phyloP scores from a whole-genome alignment of 2,329 filamentous ascomycete species.

The Fusarium sp. region DNA sequence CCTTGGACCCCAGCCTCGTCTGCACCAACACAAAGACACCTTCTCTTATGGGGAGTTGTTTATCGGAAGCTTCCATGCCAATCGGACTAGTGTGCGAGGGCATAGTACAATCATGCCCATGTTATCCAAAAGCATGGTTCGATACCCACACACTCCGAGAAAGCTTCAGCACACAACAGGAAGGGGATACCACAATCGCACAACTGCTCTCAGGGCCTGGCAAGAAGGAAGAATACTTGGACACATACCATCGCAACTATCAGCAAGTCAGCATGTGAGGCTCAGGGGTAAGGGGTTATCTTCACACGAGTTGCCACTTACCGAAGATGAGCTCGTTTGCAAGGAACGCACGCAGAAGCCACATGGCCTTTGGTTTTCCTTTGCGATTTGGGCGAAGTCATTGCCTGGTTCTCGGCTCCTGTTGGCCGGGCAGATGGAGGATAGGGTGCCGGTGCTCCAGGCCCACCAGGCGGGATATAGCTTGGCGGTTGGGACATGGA shows the following conservation, averaged over 20 bases:
- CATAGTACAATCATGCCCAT: not conserved
- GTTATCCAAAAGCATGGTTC: not conserved
- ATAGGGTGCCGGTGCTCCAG: conserved; percentile 35
- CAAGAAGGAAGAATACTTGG: conserved; percentile 1
- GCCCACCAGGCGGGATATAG: conserved; percentile 36
- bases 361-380: conserved; percentile 81
- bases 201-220: not conserved
- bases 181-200: not conserved
- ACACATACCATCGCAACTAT: conserved; percentile 70
- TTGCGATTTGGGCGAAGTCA: conserved; percentile 66
- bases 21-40: not conserved
- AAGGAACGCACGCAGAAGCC: conserved; percentile 83
- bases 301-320: conserved; percentile 46
- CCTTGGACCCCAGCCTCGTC: not conserved
- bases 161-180: not conserved
- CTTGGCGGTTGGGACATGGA: conserved; percentile 33
- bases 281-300: not conserved
- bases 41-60: not conserved
- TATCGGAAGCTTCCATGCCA: not conserved
- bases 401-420: conserved; percentile 56
- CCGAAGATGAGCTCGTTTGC: conserved; percentile 82
- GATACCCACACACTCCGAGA: not conserved
- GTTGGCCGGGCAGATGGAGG: conserved; percentile 46
- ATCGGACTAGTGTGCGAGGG: not conserved
- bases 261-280: conserved; percentile 21